Evolutionary conservation across 352 stramenopile species (phyloP).

Genomic region (Thalassiosira pacifica): DNA sequence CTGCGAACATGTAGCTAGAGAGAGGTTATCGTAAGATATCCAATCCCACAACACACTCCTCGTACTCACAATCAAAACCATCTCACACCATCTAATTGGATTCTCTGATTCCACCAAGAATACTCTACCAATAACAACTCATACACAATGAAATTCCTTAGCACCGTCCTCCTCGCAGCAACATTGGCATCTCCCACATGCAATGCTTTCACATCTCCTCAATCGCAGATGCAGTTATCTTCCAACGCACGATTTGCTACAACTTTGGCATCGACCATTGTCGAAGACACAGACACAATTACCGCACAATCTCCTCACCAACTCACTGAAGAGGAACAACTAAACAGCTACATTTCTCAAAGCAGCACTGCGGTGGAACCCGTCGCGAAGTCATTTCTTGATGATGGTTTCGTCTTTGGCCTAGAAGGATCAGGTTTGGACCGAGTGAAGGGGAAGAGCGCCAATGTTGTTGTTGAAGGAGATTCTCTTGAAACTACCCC

Average conservation of each 20-base stretch:
- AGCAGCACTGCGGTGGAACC: neutral
- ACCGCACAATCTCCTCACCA: slow-evolving; percentile 2
- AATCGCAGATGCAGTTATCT: neutral
- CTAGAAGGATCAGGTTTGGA: slow-evolving; percentile 82
- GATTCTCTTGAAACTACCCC: slow-evolving; percentile 80
- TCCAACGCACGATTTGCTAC: neutral
- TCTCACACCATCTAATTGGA: no score
- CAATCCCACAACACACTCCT: no score
- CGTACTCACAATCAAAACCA: no score
- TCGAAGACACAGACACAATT: slow-evolving; percentile 40
- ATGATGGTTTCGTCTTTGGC: slow-evolving; percentile 86
- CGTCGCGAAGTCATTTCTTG: slow-evolving; percentile 61
- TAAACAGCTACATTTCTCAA: slow-evolving; percentile 27
- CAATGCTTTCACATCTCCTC: slow-evolving; percentile 35
- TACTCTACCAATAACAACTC: neutral
- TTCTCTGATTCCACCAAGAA: no score
- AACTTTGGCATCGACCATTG: slow-evolving; percentile 27
- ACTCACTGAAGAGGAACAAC: slow-evolving; percentile 30
- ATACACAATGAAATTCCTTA: slow-evolving; percentile 44
- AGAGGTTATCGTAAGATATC: no score
- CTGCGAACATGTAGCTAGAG: no score
- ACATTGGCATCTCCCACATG: slow-evolving; percentile 27
- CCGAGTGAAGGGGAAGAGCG: slow-evolving; percentile 74
- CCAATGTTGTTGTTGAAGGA: slow-evolving; percentile 78
- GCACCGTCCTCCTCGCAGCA: slow-evolving; percentile 12